Conservation (phyloP, 331 rosid species). For the Spiraea crenata region DNA sequence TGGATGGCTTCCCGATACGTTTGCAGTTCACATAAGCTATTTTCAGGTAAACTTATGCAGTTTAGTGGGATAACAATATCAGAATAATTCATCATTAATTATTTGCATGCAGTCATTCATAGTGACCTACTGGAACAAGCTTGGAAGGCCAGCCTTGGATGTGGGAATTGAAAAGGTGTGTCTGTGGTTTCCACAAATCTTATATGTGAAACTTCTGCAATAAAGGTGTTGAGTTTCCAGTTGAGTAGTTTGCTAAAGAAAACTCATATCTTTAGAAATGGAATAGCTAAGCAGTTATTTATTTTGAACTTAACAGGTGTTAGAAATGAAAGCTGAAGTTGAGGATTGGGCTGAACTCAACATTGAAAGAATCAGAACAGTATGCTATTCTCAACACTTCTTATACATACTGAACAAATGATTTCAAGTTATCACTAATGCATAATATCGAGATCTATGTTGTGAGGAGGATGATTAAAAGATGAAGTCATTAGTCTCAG, state of each 20-base stretch:
- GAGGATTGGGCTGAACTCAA: slow-evolving; percentile 15
- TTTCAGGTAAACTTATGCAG: slow-evolving; percentile 30
- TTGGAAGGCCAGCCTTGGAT: slow-evolving; percentile 28
- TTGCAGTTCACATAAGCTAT: slow-evolving; percentile 24
- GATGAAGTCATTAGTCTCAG: background rate
- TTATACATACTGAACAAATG: background rate
- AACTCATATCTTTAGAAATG: background rate
- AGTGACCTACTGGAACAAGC: slow-evolving; percentile 29
- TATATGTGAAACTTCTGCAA: background rate
- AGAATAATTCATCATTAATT: background rate
- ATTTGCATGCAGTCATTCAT: slow-evolving; percentile 31
- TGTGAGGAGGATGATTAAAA: background rate
- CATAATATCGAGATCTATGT: no score
- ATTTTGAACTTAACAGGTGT: slow-evolving; percentile 22
- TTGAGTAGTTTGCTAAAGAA: background rate
- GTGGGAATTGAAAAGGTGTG: slow-evolving; percentile 25
- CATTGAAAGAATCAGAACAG: slow-evolving; percentile 23
- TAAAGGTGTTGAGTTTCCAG: slow-evolving; percentile 1
- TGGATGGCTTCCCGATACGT: slow-evolving; percentile 32
- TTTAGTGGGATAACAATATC: background rate
- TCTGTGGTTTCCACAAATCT: background rate
- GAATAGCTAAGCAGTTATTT: background rate
- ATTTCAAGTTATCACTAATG: background rate
- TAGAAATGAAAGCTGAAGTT: slow-evolving; percentile 17
- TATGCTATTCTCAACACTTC: slow-evolving; percentile 19